Percentiles rank a stretch among this genome's conserved stretches.
These are phyloP conservation scores for Globisporangium irregulare DNA, from an alignment of 352 stramenopile species.

Conservation along the genomic window DNA sequence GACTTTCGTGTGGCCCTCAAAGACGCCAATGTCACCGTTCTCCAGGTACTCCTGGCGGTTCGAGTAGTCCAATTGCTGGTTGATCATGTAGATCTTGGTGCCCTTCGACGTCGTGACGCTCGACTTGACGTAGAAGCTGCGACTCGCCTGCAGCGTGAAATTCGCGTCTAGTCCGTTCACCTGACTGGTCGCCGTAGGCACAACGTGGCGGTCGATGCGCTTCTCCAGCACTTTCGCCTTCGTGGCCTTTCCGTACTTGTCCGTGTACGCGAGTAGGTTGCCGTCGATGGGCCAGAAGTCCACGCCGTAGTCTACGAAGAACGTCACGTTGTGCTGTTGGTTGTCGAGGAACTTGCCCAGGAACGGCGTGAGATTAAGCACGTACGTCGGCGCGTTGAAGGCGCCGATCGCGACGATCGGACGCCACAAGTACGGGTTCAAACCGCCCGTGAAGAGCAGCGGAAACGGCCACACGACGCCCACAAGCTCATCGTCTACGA, in stretches of 20 bases:
- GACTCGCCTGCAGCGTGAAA: constrained; percentile 41
- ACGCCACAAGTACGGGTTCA: constrained; percentile 79
- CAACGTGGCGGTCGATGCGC: constrained; percentile 25
- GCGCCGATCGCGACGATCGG: constrained; percentile 66
- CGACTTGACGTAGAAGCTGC: constrained; percentile 40
- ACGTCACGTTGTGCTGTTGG: constrained; percentile 49
- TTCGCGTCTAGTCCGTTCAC: constrained; percentile 33
- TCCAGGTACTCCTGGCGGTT: constrained; percentile 55
- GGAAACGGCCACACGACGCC: constrained; percentile 72
- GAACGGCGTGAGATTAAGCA: constrained; percentile 74
- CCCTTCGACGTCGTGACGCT: constrained; percentile 58
- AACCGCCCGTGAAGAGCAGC: constrained; percentile 70
- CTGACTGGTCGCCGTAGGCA: constrained; percentile 19
- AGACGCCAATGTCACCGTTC: constrained; percentile 42
- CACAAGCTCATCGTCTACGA: constrained; percentile 58
- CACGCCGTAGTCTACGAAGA: constrained; percentile 60
- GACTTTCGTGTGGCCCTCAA: constrained; percentile 38
- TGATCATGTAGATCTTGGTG: constrained; percentile 49
- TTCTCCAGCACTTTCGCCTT: constrained; percentile 35
- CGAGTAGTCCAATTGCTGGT: constrained; percentile 41
- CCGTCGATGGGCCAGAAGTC: constrained; percentile 70
- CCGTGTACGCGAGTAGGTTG: constrained; percentile 58
- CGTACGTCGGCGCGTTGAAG: constrained; percentile 72
- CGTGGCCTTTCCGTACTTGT: constrained; percentile 37
- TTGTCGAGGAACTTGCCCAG: constrained; percentile 53